Evolutionary conservation across 192 early-diverging fungal species (phyloP).

Genomic region (Piromyces sp.): DNA sequence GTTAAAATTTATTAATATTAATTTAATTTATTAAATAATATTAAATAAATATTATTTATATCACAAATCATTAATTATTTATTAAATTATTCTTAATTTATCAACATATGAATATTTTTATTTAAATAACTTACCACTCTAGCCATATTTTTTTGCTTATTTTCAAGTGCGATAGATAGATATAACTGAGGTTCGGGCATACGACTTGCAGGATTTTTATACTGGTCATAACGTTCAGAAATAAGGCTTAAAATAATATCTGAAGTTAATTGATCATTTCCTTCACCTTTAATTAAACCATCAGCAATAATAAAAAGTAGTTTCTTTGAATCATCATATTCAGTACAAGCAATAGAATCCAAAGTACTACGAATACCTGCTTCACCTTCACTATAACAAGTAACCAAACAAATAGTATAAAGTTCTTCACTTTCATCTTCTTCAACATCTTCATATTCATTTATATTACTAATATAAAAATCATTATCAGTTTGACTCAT

Average conservation of each 20-base stretch:
- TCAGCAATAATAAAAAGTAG: slow-evolving; percentile 74
- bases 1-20: too few species aligned
- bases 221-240: not conserved
- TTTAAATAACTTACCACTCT: slow-evolving; percentile 44
- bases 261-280: slow-evolving; percentile 53
- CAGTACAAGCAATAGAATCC: slow-evolving; percentile 62
- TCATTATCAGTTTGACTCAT: not conserved
- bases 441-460: not conserved
- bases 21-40: too few species aligned
- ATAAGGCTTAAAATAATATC: slow-evolving; percentile 65
- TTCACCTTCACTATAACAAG: slow-evolving; percentile 81
- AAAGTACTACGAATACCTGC: slow-evolving; percentile 61
- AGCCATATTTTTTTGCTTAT: slow-evolving; percentile 86
- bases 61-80: too few species aligned
- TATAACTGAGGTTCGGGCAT: slow-evolving; percentile 67
- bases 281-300: slow-evolving; percentile 71
- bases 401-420: slow-evolving; percentile 52
- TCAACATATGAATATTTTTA: too few species aligned
- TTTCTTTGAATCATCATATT: slow-evolving; percentile 75
- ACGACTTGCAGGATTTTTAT: not conserved
- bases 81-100: too few species aligned
- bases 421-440: not conserved
- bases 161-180: slow-evolving; percentile 69
- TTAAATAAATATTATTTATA: too few species aligned
- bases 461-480: not conserved